phyloP scores from a whole-genome alignment of 2,329 filamentous ascomycete genomes.

The Talaromyces sp. region DNA sequence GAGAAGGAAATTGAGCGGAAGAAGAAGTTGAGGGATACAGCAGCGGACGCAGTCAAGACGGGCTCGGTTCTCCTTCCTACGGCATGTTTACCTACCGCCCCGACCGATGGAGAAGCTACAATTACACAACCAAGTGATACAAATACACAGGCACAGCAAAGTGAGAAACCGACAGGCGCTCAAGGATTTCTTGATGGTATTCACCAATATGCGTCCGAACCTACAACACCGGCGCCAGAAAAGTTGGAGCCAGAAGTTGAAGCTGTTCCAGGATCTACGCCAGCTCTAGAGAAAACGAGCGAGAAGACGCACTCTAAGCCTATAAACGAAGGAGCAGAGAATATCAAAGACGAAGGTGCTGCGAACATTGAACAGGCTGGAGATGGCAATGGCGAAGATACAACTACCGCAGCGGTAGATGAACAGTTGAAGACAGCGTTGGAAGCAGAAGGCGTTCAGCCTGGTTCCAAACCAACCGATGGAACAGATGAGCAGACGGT shows the following conservation, averaged over 20 bases:
- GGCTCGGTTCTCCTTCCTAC: constrained; percentile 24
- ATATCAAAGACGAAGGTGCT: neutral
- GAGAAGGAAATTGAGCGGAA: constrained; percentile 49
- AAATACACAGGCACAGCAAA: neutral
- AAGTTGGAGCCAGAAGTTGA: neutral
- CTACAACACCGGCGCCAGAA: constrained; percentile 11
- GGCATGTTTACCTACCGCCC: neutral
- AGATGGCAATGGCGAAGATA: neutral
- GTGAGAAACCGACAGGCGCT: constrained; percentile 1
- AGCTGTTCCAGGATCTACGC: neutral
- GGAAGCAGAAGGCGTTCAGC: neutral
- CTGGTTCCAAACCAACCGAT: constrained; percentile 5
- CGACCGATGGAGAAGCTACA: constrained; percentile 19
- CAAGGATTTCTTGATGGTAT: constrained; percentile 24
- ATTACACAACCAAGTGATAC: constrained; percentile 16
- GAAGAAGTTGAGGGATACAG: constrained; percentile 29
- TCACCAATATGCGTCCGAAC: constrained; percentile 24
- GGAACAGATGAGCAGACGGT: neutral
- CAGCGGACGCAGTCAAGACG: constrained; percentile 16
- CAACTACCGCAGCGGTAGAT: neutral
- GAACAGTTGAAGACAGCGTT: neutral
- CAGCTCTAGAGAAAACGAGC: neutral
- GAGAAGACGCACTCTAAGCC: neutral
- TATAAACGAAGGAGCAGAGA: neutral
- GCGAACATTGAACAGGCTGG: neutral